phyloP scores from a whole-genome alignment of 352 stramenopile species.

The Pilasporangium apinafurcum region DNA sequence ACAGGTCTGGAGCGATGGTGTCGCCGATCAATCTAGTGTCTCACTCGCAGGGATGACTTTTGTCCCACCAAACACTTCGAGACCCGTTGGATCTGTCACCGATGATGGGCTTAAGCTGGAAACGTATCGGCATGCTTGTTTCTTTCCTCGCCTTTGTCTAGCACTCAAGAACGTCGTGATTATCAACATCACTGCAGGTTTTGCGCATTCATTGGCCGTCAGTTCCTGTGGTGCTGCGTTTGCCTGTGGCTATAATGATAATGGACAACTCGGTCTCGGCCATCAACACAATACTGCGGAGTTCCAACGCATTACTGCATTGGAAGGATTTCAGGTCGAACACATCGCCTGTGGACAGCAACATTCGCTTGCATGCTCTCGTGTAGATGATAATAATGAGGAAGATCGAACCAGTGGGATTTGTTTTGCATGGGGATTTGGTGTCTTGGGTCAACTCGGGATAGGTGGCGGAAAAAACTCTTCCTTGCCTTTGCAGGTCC shows the following conservation, averaged over 20 bases:
- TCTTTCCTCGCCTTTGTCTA: conserved; percentile 30
- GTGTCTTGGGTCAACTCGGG: conserved; percentile 64
- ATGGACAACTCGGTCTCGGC: conserved; percentile 63
- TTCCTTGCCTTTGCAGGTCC: conserved; percentile 51
- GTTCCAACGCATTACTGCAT: conserved; percentile 41
- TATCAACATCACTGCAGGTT: conserved; percentile 48
- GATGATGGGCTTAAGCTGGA: conserved; percentile 37
- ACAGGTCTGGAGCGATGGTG: conserved; percentile 31
- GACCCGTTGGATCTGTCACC: too few species aligned
- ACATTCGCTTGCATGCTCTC: conserved; percentile 63
- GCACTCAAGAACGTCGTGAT: conserved; percentile 44
- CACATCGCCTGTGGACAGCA: conserved; percentile 70
- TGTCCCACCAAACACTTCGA: too few species aligned
- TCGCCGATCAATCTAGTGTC: conserved; percentile 44
- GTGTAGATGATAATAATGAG: conserved; percentile 10
- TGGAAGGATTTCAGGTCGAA: conserved; percentile 44
- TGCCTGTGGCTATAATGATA: conserved; percentile 83
- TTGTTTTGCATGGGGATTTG: conserved; percentile 73
- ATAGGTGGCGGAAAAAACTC: conserved; percentile 56
- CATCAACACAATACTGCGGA: conserved; percentile 56
- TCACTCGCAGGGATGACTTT: conserved; percentile 57
- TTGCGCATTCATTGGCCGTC: conserved; percentile 64
- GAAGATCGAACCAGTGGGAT: conserved; percentile 28
- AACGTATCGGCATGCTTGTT: conserved; percentile 46
- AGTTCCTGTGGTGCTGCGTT: conserved; percentile 46